These are phyloP conservation scores for Xylaria sp. DNA, from an alignment of 2,329 filamentous ascomycete genomes.

Conservation along the genomic window DNA sequence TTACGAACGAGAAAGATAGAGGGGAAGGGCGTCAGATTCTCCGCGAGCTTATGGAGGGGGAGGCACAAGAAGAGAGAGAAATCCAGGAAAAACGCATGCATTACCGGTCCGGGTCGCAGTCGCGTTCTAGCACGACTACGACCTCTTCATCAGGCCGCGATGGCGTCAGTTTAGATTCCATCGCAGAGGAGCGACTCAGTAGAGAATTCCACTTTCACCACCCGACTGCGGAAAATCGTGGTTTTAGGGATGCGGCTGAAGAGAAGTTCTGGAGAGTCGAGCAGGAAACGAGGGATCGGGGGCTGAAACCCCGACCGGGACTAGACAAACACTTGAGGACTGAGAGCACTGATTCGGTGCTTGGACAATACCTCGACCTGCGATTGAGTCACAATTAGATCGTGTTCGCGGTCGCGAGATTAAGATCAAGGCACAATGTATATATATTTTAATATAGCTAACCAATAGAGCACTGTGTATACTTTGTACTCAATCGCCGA, in stretches of 20 bases:
- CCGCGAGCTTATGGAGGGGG: constrained; percentile 36
- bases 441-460: neutral
- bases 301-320: neutral
- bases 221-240: neutral
- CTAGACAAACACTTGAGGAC: constrained; percentile 29
- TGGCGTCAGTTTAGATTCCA: constrained; percentile 25
- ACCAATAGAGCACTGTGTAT: constrained; percentile 33
- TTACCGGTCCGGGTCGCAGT: constrained; percentile 16
- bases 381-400: constrained; percentile 29
- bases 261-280: constrained; percentile 16
- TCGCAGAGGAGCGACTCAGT: constrained; percentile 31
- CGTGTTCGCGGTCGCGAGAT: neutral
- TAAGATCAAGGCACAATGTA: neutral
- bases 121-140: constrained; percentile 17
- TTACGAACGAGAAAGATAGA: constrained; percentile 35
- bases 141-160: constrained; percentile 18
- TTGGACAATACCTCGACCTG: constrained; percentile 37
- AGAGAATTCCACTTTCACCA: constrained; percentile 16
- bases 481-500: constrained; percentile 30
- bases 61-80: constrained; percentile 30
- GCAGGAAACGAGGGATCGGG: neutral
- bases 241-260: neutral
- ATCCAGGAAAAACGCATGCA: constrained; percentile 19
- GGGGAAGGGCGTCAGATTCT: constrained; percentile 34
- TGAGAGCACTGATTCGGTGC: constrained; percentile 38